Base-by-base conservation (phyloP, 192 early-diverging fungal species). In the Backusella westeae region DNA sequence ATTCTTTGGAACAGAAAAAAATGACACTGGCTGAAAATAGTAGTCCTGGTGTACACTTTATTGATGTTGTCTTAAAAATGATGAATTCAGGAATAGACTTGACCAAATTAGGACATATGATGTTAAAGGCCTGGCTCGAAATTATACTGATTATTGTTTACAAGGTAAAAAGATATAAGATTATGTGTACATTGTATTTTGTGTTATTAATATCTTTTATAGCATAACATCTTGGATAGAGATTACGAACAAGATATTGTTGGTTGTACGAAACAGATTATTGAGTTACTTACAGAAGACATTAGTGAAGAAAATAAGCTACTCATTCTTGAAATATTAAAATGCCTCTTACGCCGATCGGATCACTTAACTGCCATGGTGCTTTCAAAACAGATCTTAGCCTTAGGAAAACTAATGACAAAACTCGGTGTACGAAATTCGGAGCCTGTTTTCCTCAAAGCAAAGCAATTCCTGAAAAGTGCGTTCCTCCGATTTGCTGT, bases 271-370 rank as follows among this genome's bases (percentile, higher is more conserved):
- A 82, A 80, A 35, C 81, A 80, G 81, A 75, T 81, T 12, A 82
- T 78, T 23, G 85, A 86, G 42, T 69, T 86, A 35, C 49, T 86
- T 10, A 69, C 52, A 2, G 73, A 79, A 63, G 78, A 86, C 14
- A 79, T 86, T 32, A 84, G 83, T 3, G 87, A 90, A 39, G 89
- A 90, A 74, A 90, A 88, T 67, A 90, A 85, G 38, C 71, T 86
- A 23, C 69, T 90, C 42, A 84, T 85, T 0, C 77, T 90, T 2
- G 84, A 88, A 41, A 86, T 90, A 34, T 82, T 84, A 10, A 82
- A 81, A 21, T 82, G 83, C 1, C 78, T 90, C 4, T 72, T 88
- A 67, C 85, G 83, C 34, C 77, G 86, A 41, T 87, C 89, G 0
- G 85, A 85, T 26, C 84, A 86, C 74, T 82, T 88, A 79, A 87